These are phyloP conservation scores for Penicillium antarcticum DNA, from an alignment of 495 filamentous ascomycete genomes.

Conservation along the genomic window DNA sequence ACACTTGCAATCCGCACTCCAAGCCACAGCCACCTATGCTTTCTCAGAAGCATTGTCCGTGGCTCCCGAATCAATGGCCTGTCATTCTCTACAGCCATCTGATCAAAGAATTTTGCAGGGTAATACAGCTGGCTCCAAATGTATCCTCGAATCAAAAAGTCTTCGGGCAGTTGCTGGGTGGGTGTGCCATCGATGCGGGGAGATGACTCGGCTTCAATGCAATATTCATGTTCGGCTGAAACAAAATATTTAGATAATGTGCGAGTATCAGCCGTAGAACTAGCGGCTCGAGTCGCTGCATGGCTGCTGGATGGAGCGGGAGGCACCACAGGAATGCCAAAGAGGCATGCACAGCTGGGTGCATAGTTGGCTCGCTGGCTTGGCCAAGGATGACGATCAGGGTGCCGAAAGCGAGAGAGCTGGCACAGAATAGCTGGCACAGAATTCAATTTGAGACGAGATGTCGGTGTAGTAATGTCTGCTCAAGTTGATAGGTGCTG, in stretches of 20 bases:
- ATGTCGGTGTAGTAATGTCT: conserved; percentile 1
- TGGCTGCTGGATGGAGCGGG: conserved; percentile 47
- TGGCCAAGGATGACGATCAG: conserved; percentile 57
- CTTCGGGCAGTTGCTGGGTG: conserved; percentile 70
- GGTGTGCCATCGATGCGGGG: conserved; percentile 48
- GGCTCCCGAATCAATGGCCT: conserved; percentile 46
- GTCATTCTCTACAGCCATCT: conserved; percentile 69
- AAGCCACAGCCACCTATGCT: conserved; percentile 2
- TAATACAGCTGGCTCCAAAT: conserved; percentile 69
- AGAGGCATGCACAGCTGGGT: conserved; percentile 64
- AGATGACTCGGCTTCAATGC: conserved; percentile 49
- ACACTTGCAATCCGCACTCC: background rate
- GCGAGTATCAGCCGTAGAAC: conserved; percentile 68
- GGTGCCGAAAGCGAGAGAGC: conserved; percentile 43
- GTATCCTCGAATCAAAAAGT: conserved; percentile 76
- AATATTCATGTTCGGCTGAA: conserved; percentile 36
- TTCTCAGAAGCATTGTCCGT: background rate
- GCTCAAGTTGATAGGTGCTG: background rate
- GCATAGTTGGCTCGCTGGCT: conserved; percentile 57
- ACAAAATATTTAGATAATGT: conserved; percentile 64
- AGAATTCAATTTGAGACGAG: conserved; percentile 3
- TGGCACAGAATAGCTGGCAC: conserved; percentile 29
- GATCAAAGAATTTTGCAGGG: conserved; percentile 65
- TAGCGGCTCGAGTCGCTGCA: conserved; percentile 48
- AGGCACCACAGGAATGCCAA: conserved; percentile 67